Percentiles rank a stretch among this genome's conserved stretches.
Evolutionary conservation across 179 eudicot genomes (phyloP).

Genomic region (Gypsophila paniculata): DNA sequence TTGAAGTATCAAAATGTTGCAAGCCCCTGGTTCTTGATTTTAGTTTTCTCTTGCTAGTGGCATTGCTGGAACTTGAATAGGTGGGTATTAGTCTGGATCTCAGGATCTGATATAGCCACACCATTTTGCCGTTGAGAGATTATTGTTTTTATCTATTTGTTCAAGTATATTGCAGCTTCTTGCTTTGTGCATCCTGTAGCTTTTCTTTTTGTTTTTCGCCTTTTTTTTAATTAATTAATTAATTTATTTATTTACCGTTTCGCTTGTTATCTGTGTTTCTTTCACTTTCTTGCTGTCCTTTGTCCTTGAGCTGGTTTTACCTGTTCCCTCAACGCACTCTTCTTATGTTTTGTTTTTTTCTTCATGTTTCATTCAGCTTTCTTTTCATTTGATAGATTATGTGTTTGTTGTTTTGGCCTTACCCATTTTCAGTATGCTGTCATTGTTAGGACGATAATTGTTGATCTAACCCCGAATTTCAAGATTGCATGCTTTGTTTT

Average conservation of each 20-base stretch:
- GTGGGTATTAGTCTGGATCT: background rate
- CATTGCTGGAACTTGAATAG: background rate
- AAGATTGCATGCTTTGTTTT: background rate
- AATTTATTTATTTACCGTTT: too few relatives aligned
- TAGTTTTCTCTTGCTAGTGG: background rate
- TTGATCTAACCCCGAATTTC: background rate
- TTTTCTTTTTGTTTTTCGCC: too few relatives aligned
- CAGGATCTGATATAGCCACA: conserved; percentile 8
- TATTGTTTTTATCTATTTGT: too few relatives aligned
- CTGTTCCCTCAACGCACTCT: too few relatives aligned
- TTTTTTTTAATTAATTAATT: too few relatives aligned
- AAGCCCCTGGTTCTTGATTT: background rate
- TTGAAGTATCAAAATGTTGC: too few relatives aligned
- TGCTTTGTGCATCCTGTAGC: too few relatives aligned
- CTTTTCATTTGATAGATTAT: too few relatives aligned
- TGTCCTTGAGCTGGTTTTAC: background rate
- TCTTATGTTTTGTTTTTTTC: too few relatives aligned
- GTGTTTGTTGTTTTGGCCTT: too few relatives aligned
- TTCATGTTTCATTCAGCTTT: too few relatives aligned
- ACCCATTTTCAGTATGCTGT: background rate
- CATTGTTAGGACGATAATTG: background rate
- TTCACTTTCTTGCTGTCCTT: background rate
- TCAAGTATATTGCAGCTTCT: too few relatives aligned
- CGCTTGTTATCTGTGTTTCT: background rate
- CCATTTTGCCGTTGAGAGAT: background rate